These are phyloP conservation scores for Quercus bicolor DNA, from an alignment of 306 rosid genomes.

Conservation along the genomic window DNA sequence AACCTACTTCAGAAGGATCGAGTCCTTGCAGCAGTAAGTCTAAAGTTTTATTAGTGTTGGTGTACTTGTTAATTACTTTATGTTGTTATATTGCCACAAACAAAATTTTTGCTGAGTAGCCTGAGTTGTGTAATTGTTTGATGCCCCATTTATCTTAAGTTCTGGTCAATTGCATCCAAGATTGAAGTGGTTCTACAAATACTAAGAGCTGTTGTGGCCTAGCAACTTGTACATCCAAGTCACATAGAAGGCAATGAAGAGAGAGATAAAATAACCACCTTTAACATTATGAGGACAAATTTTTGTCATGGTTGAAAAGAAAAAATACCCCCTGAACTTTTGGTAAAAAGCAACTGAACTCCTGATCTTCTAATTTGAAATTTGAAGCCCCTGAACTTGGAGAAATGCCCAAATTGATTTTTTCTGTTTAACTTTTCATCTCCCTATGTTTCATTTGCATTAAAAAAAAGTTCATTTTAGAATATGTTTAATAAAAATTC, in stretches of 20 bases:
- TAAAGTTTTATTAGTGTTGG: constrained; percentile 11
- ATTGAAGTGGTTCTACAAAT: not conserved
- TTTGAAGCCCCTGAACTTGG: too few species aligned
- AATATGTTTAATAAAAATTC: too few species aligned
- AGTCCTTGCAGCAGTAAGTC: constrained; percentile 82
- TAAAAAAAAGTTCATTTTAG: too few species aligned
- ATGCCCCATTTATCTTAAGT: not conserved
- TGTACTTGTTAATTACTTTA: not conserved
- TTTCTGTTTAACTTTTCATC: too few species aligned
- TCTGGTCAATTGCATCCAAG: not conserved
- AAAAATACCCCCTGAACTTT: too few species aligned
- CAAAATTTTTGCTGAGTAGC: not conserved
- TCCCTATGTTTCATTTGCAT: too few species aligned
- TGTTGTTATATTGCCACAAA: not conserved
- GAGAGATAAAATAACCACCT: not conserved
- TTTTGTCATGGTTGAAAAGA: too few species aligned
- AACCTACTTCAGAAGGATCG: constrained; percentile 91
- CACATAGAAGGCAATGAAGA: not conserved
- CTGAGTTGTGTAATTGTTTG: not conserved
- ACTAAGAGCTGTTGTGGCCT: not conserved
- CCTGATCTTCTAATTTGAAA: too few species aligned
- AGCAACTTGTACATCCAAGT: not conserved
- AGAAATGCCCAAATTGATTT: too few species aligned
- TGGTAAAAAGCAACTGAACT: too few species aligned
- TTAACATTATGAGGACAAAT: not conserved